Evolutionary conservation across 495 filamentous ascomycete species (phyloP).

Genomic region (Melanomma pulvis-pyrius): DNA sequence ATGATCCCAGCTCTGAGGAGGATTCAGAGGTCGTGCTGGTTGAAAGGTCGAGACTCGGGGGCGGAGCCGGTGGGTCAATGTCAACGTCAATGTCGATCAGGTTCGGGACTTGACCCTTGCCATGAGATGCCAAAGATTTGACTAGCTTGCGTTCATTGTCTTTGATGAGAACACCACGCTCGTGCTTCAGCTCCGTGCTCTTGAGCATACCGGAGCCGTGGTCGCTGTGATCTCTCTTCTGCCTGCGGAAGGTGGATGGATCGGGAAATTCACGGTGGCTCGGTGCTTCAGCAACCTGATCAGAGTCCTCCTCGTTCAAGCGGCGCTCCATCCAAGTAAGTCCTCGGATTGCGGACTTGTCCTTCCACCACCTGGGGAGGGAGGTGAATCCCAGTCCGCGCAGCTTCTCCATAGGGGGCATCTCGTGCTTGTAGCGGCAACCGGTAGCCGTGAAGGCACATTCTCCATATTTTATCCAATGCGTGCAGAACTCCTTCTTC

Average conservation of each 20-base stretch:
- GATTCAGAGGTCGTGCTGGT: not conserved
- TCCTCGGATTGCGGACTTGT: slow-evolving; percentile 46
- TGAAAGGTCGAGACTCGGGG: not conserved
- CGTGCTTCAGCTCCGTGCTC: not conserved
- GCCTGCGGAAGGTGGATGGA: not conserved
- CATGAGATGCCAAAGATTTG: not conserved
- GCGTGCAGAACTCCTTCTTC: slow-evolving; percentile 80
- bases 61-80: not conserved
- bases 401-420: slow-evolving; percentile 69
- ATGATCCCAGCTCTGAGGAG: not conserved
- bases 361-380: slow-evolving; percentile 61
- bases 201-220: not conserved
- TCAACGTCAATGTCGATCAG: not conserved
- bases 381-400: slow-evolving; percentile 62
- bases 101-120: not conserved
- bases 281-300: not conserved
- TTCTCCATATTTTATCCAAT: slow-evolving; percentile 81
- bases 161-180: not conserved
- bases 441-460: slow-evolving; percentile 85
- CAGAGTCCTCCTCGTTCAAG: not conserved
- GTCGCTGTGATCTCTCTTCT: not conserved
- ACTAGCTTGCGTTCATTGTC: not conserved
- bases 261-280: not conserved
- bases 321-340: slow-evolving; percentile 16
- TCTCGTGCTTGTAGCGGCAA: slow-evolving; percentile 84